Conservation (phyloP, 1,284 basidiomycete species). For the Amylostereum areolatum region DNA sequence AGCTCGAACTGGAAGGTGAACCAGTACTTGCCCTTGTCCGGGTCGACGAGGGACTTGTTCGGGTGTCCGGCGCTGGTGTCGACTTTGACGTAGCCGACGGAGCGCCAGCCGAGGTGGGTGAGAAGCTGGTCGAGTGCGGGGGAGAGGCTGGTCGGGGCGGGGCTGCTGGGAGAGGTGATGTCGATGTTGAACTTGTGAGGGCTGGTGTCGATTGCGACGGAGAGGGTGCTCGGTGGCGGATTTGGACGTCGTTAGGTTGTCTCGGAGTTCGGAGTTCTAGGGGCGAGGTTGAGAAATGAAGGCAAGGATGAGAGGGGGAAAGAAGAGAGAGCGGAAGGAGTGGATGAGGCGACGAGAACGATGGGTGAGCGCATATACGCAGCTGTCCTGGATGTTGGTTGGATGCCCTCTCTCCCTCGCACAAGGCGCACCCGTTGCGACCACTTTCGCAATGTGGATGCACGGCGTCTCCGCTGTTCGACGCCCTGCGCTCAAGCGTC, state of each 20-base stretch:
- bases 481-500: no score
- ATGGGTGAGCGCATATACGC: no score
- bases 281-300: no score
- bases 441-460: no score
- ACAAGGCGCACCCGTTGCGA: no score
- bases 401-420: no score
- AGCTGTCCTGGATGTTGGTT: no score
- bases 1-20: neutral
- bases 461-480: no score
- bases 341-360: no score
- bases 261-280: neutral
- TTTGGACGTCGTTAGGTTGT: neutral
- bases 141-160: neutral
- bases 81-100: neutral
- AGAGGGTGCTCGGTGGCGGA: neutral
- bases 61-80: neutral
- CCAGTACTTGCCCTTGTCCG: neutral
- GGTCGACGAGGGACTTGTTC: neutral
- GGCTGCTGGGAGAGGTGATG: neutral
- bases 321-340: no score
- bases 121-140: neutral
- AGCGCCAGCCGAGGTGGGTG: slow-evolving; percentile 1
- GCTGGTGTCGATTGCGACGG: neutral
- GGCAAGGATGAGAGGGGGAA: no score
- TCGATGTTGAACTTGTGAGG: neutral